Conservation (phyloP, 108 stramenopile genomes). For the Conticribra weissflogii region DNA sequence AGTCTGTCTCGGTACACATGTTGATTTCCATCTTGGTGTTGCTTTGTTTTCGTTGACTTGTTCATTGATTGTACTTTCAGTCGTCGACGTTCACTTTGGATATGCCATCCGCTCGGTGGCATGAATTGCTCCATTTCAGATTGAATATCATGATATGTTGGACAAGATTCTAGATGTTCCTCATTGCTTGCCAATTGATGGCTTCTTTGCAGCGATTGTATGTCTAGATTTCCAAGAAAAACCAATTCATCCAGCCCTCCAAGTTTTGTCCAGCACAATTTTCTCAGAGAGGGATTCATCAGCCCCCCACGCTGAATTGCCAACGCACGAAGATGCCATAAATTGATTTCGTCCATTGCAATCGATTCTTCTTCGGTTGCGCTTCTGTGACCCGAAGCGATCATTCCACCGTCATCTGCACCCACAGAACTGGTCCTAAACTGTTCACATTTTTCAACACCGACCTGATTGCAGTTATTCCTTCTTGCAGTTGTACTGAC, state of each 20-base stretch:
- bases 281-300: not conserved
- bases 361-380: too few species aligned
- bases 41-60: constrained; percentile 5
- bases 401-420: too few species aligned
- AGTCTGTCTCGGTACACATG: not conserved
- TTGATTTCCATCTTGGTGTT: not conserved
- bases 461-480: too few species aligned
- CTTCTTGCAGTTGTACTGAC: too few species aligned
- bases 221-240: not conserved
- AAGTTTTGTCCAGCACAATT: constrained; percentile 24
- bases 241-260: constrained; percentile 19
- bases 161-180: not conserved
- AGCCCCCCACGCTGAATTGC: constrained; percentile 24
- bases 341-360: too few species aligned
- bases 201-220: not conserved
- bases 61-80: not conserved
- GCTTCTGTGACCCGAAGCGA: too few species aligned
- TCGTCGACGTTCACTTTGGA: constrained; percentile 18
- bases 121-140: constrained; percentile 4
- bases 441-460: too few species aligned
- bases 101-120: constrained; percentile 21
- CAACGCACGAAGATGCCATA: constrained; percentile 29
- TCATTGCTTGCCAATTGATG: constrained; percentile 6
- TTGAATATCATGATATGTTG: not conserved
- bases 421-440: too few species aligned